These are phyloP conservation scores for Pythium plurisporium DNA, from an alignment of 352 stramenopile species.

Conservation along the genomic window DNA sequence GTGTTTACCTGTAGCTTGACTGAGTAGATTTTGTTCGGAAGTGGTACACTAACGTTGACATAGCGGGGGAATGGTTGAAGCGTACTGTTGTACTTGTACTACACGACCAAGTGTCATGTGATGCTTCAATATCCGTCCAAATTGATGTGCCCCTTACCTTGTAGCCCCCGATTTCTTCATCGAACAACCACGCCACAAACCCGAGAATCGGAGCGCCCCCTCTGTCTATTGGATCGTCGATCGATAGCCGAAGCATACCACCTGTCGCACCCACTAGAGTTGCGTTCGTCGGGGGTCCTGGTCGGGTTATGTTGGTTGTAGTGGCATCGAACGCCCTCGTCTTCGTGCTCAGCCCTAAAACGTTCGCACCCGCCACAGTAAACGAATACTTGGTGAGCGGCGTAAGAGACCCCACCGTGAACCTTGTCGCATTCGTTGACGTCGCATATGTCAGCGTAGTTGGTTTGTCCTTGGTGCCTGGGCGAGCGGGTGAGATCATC, in stretches of 20 bases:
- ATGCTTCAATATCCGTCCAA: background rate
- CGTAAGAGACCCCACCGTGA: conserved; percentile 26
- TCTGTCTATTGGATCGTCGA: conserved; percentile 31
- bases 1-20: conserved; percentile 28
- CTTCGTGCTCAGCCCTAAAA: conserved; percentile 23
- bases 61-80: conserved; percentile 14
- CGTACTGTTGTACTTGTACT: conserved; percentile 31
- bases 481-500: background rate
- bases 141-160: background rate
- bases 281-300: conserved; percentile 24
- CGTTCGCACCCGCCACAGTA: conserved; percentile 38
- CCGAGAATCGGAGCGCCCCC: conserved; percentile 36
- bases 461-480: background rate
- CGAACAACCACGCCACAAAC: conserved; percentile 27
- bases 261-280: conserved; percentile 33
- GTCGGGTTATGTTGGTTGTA: conserved; percentile 40
- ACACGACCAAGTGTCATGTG: background rate
- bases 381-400: conserved; percentile 30
- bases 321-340: conserved; percentile 8
- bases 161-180: background rate
- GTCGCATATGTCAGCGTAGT: conserved; percentile 16
- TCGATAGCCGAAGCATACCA: conserved; percentile 34
- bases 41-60: conserved; percentile 33
- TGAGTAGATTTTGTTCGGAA: conserved; percentile 31
- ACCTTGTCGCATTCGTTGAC: conserved; percentile 31